Base-by-base conservation (phyloP, 2,329 filamentous ascomycete genomes). In the Fusarium concolor region DNA sequence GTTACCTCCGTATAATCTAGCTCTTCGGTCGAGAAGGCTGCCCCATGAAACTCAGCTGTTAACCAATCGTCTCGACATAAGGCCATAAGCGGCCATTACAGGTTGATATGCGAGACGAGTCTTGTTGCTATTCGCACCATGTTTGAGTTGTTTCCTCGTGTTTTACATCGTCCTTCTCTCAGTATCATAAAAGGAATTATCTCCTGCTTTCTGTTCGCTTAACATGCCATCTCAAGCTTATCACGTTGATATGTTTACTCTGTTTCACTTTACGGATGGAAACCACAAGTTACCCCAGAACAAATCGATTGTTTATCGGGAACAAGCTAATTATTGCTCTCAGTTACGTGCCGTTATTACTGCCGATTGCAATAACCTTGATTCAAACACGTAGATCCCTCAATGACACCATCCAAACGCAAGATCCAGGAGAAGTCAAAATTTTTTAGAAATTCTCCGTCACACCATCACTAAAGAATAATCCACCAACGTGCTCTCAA, bases 391-490 rank as follows among this genome's bases (percentile, higher is more conserved):
- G 17, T 4, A 33, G 28, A 47, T 35, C 56, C 22, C 18, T 39
- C 18, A 54, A 60, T 49, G 28, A 60, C 29, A 37, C 57, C 39
- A 56, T 53, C 38, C 28, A 39, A 53, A 65, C 44, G 42, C 42
- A 65, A 38, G 18, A 49, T 26, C 31, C 47, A 66, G 51, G 56
- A 62, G 26, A 35, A 28, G n/a, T 15, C 15, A 12, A 62, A n/a
- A n/a, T n/a, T 14, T 50, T 45, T 52, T 52, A 46, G 38, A 35
- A 58, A 56, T 35, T 44, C 24, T 35, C 35, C 43, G 58, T 64
- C 60, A 68, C 57, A 63, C 45, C 60, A 68, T 62, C 29, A 43
- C 55, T 61, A 35, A 46, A 58, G 33, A 65, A 61, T 54, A 61
- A 57, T 39, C 57, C 54, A 59, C 50, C 53, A 47, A 46, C 46